Evolutionary conservation across 805 yeast genomes (phyloP), one percentile per base, ranked within the genome.

Genomic region (Kodamaea nitidulidarum): DNA sequence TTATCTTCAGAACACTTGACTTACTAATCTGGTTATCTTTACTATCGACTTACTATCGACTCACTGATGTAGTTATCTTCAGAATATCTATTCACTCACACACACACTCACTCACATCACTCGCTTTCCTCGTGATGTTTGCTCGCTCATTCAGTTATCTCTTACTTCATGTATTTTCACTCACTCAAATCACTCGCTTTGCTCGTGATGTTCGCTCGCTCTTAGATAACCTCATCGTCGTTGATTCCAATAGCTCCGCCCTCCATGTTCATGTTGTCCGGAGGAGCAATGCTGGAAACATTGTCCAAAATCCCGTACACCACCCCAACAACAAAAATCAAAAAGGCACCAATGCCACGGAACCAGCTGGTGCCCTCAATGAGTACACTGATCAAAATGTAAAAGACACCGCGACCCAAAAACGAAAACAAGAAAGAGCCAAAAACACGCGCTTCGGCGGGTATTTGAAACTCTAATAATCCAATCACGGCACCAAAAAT

Each of bases 201-300:
- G n/a, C n/a, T n/a, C n/a, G n/a, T n/a, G n/a, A n/a, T n/a, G n/a
- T n/a, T n/a, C n/a, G n/a, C n/a, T n/a, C n/a, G 10, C 15, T 7
- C 15, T 27, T 48, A 61, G 42, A 63, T 54, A 35, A 64, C 56
- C 41, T 67, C 73, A 34, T 68, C 74, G 24, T 67, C 74, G 31
- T 59, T 57, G 15, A 56, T 50, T 1, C 67, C 70, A 32, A 66
- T 56, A 26, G 63, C 44, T 4, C 32, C 32, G 1, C 71, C 70
- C 45, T 68, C 73, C 6, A 69, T 61, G 45, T 59, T 84, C 85
- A 88, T 86, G 62, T 83, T 86, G 41, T 76, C 84, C 14, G 96
- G 96, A 20, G 88, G 83, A 38, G 84, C 81, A 30, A 86, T 67
- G 44, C 84, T 75, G 14, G 90, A 88, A 18, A 84, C 60, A 36